Percentiles rank a stretch among this genome's conserved stretches.
Conservation (phyloP, 139 green algal species). For the Pedinophyceae sp. region DNA sequence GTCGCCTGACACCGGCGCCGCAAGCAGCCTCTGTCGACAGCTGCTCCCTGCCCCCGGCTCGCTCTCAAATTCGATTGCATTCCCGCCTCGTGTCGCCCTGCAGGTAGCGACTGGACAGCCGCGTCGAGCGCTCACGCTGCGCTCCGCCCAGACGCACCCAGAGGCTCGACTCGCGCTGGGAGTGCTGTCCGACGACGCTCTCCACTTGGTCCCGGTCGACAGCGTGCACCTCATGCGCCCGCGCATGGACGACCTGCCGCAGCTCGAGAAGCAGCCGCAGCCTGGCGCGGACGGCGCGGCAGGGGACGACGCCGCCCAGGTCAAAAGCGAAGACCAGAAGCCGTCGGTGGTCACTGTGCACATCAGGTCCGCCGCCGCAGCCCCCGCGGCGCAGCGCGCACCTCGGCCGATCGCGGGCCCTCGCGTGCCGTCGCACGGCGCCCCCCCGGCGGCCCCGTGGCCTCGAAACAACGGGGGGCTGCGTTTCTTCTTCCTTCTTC, state of each 20-base stretch:
- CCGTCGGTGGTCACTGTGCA: slow-evolving; percentile 11
- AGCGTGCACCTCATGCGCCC: slow-evolving; percentile 65
- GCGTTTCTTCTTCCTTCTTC: too few relatives aligned
- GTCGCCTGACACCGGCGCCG: too few relatives aligned
- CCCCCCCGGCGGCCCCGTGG: too few relatives aligned
- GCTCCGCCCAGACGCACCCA: slow-evolving; percentile 25
- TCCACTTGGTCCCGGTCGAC: slow-evolving; percentile 62
- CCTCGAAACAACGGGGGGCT: too few relatives aligned
- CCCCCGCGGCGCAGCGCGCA: too few relatives aligned
- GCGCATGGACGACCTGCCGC: slow-evolving; percentile 44
- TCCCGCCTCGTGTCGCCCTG: not conserved
- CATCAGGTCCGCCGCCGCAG: slow-evolving; percentile 17
- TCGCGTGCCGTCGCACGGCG: too few relatives aligned
- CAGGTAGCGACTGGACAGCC: not conserved
- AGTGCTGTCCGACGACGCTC: slow-evolving; percentile 34
- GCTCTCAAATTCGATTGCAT: not conserved
- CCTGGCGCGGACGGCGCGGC: slow-evolving; percentile 1
- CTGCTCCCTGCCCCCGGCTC: not conserved
- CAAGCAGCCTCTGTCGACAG: not conserved
- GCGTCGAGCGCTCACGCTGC: slow-evolving; percentile 33
- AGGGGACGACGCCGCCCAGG: slow-evolving; percentile 7
- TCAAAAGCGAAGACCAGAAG: slow-evolving; percentile 24
- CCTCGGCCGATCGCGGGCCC: too few relatives aligned
- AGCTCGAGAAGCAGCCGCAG: slow-evolving; percentile 5
- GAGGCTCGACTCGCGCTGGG: slow-evolving; percentile 31